Conservation (phyloP, 177 flowering plant species). For the Telopea speciosissima region DNA sequence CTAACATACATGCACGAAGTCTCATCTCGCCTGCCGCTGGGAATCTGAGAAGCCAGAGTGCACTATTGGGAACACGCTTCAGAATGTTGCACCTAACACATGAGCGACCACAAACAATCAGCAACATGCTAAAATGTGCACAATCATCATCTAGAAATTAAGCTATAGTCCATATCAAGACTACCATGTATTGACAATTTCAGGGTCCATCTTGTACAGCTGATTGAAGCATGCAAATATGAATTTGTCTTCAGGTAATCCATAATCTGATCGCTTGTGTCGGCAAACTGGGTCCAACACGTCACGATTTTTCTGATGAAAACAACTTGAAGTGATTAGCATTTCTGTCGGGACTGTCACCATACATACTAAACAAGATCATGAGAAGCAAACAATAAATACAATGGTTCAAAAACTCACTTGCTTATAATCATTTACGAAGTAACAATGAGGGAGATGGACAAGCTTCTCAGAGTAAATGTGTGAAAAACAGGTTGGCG, state of each 20-base stretch:
- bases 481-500: conserved; percentile 42
- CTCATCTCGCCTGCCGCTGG: conserved; percentile 98
- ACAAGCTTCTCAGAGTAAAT: conserved; percentile 78
- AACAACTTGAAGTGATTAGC: not conserved
- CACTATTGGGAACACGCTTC: conserved; percentile 90
- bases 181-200: conserved; percentile 86
- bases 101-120: not conserved
- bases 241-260: conserved; percentile 67
- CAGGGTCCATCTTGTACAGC: conserved; percentile 88
- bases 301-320: conserved; percentile 58
- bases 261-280: conserved; percentile 68
- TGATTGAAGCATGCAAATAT: conserved; percentile 81
- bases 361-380: not conserved
- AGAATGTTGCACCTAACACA: conserved; percentile 89
- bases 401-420: conserved; percentile 19
- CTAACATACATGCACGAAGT: conserved; percentile 77
- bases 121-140: not conserved
- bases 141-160: not conserved
- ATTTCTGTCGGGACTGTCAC: not conserved
- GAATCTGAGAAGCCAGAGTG: conserved; percentile 94
- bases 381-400: not conserved
- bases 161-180: not conserved
- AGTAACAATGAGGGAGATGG: conserved; percentile 77
- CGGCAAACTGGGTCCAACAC: conserved; percentile 51
- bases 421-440: conserved; percentile 84